Base-by-base conservation (phyloP, 1,284 basidiomycete species). In the Earliella scabrosa region DNA sequence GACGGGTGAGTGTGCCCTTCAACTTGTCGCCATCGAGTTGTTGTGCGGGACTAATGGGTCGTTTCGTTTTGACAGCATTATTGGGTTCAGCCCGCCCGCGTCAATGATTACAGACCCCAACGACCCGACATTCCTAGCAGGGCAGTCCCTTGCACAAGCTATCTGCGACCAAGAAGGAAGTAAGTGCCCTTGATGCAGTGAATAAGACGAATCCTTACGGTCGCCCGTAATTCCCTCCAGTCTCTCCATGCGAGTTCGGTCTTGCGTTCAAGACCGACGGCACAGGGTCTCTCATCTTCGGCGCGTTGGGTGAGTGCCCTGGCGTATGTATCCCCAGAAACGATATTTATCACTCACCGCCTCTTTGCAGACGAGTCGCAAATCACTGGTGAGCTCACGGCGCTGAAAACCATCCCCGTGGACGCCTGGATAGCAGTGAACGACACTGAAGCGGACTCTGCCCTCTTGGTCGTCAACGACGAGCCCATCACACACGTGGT, bases 201-300 rank as follows among this genome's bases (percentile, higher is more conserved):
- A 39, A 20, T 5, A 16, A 6, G 10, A 18, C 18, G 11, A 4
- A 8, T 9, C 20, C 6, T 16, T 3, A 21, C 26, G 13, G 5
- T 36, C 16, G 27, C n/a, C 7, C 14, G 5, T n/a, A 10, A 20
- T 20, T n/a, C 6, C 10, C 18, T 10, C 16, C 31, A 60, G 59
- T 60, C 14, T 48, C 45, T 8, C 55, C 59, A 7, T 60, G 59
- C 21, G 48, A 57, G 29, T 57, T 57, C 8, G 55, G 52, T 21
- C 23, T 60, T 27, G 49, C 36, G 3, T 31, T 57, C 4, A 35
- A 43, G 10, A 54, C 39, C 18, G 27, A 54, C 13, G 49, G 55
- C 3, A 43, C 32, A 1, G 59, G 55, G 6, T 51, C 48, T 0
- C 23, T 60, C 6, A 26, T 31, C 3, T 52, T 57, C 13, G 59